phyloP scores from a whole-genome alignment of 352 stramenopile genomes.

The Pythium utonaiense region DNA sequence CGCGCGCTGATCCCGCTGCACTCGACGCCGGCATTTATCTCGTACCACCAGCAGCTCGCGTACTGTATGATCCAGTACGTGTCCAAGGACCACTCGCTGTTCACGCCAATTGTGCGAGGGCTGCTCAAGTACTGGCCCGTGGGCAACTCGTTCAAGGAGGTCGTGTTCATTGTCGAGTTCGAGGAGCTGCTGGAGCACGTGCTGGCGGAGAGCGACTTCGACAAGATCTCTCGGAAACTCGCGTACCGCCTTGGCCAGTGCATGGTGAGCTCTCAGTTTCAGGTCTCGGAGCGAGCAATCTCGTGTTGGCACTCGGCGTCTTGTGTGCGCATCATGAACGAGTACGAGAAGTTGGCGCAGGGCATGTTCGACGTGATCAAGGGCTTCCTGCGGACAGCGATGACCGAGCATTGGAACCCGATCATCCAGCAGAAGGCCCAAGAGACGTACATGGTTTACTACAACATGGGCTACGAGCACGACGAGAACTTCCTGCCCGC shows the following conservation, averaged over 20 bases:
- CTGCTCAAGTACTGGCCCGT: conserved; percentile 85
- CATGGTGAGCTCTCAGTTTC: conserved; percentile 83
- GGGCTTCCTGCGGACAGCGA: conserved; percentile 51
- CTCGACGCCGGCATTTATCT: conserved; percentile 80
- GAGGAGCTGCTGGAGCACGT: conserved; percentile 88
- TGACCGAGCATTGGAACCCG: conserved; percentile 71
- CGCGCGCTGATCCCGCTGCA: conserved; percentile 84
- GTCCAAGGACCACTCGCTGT: conserved; percentile 84
- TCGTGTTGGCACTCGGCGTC: conserved; percentile 77
- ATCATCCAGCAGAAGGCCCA: conserved; percentile 84
- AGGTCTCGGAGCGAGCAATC: conserved; percentile 80
- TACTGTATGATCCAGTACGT: conserved; percentile 91
- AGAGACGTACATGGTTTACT: conserved; percentile 85
- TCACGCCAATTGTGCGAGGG: conserved; percentile 73
- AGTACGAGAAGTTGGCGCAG: conserved; percentile 85
- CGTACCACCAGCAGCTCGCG: conserved; percentile 85
- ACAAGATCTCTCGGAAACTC: conserved; percentile 53
- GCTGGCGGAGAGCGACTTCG: conserved; percentile 73
- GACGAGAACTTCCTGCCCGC: conserved; percentile 41
- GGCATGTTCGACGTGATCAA: conserved; percentile 84
- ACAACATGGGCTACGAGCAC: conserved; percentile 88
- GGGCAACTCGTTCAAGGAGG: conserved; percentile 86
- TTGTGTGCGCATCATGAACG: conserved; percentile 87
- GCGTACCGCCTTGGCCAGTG: conserved; percentile 62
- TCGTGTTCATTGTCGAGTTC: conserved; percentile 88